Evolutionary conservation across 257 asterid species (phyloP), one percentile per base, ranked within the genome.

Genomic region (Thymus mandschuricus): DNA sequence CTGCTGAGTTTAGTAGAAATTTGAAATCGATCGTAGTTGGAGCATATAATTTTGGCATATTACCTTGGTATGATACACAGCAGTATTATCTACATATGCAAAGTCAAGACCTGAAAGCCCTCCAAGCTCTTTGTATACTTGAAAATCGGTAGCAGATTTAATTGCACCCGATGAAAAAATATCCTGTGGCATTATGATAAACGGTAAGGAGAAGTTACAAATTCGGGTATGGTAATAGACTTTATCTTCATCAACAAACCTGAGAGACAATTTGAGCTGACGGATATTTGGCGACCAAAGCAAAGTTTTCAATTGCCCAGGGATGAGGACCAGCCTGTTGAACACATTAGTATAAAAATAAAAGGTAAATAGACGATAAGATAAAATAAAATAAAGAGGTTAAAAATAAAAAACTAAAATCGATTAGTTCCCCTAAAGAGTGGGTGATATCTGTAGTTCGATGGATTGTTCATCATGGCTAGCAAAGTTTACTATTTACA

Each of bases 31-130:
- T 31, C 3, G 41, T 4, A 43, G 55, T 2, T 43, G 73, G 68
- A 66, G 45, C 11, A 33, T 10, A 31, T 49, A 49, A 4, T 38
- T 38, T 64, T 52, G 54, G 52, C 66, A 71, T 38, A 50, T 55
- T 82, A 91, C 99, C 96, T 92, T 92, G 28, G 98, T 95, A 82
- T 95, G 99, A 86, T 95, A 95, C 60, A 95, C 95, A 29, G 95
- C 98, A 70, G 97, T 86, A 64, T 85, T 78, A 75, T 89, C 99
- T 64, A 84, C 73, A 80, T 64, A 95, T 41, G 98, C 99, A 82
- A 95, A 92, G 85, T 95, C 99, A 35, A 95, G 99, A 55, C 99
- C 98, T 5, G 99, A 95, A 77, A 94, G 97, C 68, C 98, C 97
- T 31, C 82, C 97, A 62, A 89, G 81, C 78, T 94, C 99, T 78